Percentiles rank a stretch among this genome's conserved stretches.
phyloP scores from a whole-genome alignment of 257 asterid genomes.

The Gentiana straminea region DNA sequence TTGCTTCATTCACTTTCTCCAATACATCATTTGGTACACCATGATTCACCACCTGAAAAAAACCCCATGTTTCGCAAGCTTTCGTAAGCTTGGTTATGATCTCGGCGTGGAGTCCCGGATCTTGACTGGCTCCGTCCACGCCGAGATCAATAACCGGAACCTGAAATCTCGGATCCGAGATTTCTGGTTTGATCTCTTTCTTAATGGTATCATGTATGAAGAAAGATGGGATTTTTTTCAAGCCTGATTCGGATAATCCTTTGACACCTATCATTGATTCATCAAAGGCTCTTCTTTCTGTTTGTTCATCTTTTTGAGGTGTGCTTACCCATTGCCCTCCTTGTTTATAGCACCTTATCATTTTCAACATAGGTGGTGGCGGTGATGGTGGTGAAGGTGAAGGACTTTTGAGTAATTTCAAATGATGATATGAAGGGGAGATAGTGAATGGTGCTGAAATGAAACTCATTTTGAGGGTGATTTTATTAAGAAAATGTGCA shows the following conservation, averaged over 20 bases:
- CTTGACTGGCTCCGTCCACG: conserved; percentile 3
- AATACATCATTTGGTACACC: conserved; percentile 7
- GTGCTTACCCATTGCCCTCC: too few relatives aligned
- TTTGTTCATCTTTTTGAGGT: too few relatives aligned
- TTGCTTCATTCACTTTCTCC: conserved; percentile 18
- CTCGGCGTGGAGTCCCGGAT: conserved; percentile 13
- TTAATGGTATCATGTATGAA: neutral
- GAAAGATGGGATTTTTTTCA: neutral
- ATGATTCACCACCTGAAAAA: conserved; percentile 41
- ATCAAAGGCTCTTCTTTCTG: conserved; percentile 1
- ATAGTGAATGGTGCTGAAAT: too few relatives aligned
- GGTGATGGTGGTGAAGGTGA: too few relatives aligned
- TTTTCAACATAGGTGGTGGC: too few relatives aligned
- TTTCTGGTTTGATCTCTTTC: neutral
- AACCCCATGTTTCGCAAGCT: conserved; percentile 35
- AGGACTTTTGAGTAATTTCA: too few relatives aligned
- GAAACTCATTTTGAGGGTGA: too few relatives aligned
- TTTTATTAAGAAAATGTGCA: too few relatives aligned
- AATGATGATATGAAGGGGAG: too few relatives aligned
- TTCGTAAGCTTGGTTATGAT: conserved; percentile 16
- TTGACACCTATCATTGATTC: conserved; percentile 1
- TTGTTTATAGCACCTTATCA: too few relatives aligned
- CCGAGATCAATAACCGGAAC: conserved; percentile 27
- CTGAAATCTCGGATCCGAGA: neutral
- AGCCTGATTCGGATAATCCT: conserved; percentile 1